A percentile compares a stretch with the other conserved stretches of the same genome.
Evolutionary conservation across 1,284 basidiomycete species (phyloP).

Genomic region (Porodaedalea pini): DNA sequence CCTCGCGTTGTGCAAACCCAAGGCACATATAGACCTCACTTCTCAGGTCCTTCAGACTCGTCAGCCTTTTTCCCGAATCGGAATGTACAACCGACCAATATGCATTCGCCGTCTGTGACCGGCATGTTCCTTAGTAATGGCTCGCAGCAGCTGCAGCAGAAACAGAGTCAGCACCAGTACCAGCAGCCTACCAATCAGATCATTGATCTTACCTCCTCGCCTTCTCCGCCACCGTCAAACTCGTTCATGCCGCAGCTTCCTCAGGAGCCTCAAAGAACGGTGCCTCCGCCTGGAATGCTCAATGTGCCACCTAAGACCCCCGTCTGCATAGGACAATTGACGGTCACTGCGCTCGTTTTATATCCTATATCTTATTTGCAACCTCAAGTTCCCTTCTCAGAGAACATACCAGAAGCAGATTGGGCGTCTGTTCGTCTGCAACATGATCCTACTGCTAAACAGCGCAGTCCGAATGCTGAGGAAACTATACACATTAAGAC

Average conservation of each 20-base stretch:
- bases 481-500: slow-evolving; percentile 83
- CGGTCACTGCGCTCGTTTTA: slow-evolving; percentile 78
- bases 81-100: slow-evolving; percentile 21
- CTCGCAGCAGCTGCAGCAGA: slow-evolving; percentile 5
- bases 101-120: slow-evolving; percentile 25
- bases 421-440: slow-evolving; percentile 78
- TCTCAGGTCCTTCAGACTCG: slow-evolving; percentile 39
- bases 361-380: slow-evolving; percentile 78
- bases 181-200: slow-evolving; percentile 38
- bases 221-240: slow-evolving; percentile 58
- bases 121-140: slow-evolving; percentile 9
- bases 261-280: slow-evolving; percentile 24
- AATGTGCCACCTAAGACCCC: slow-evolving; percentile 71
- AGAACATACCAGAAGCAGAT: slow-evolving; percentile 44
- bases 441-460: slow-evolving; percentile 58
- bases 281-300: slow-evolving; percentile 34
- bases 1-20: slow-evolving; percentile 20
- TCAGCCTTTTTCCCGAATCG: slow-evolving; percentile 32
- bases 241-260: slow-evolving; percentile 24
- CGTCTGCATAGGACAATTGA: slow-evolving; percentile 85
- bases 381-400: slow-evolving; percentile 39
- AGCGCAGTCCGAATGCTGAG: slow-evolving; percentile 46
- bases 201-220: slow-evolving; percentile 74
- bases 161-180: slow-evolving; percentile 1
- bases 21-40: slow-evolving; percentile 43